A percentile compares a stretch with the other conserved stretches of the same genome.
phyloP scores from a whole-genome alignment of 2,329 filamentous ascomycete genomes.

The Diaporthe aspalathi region DNA sequence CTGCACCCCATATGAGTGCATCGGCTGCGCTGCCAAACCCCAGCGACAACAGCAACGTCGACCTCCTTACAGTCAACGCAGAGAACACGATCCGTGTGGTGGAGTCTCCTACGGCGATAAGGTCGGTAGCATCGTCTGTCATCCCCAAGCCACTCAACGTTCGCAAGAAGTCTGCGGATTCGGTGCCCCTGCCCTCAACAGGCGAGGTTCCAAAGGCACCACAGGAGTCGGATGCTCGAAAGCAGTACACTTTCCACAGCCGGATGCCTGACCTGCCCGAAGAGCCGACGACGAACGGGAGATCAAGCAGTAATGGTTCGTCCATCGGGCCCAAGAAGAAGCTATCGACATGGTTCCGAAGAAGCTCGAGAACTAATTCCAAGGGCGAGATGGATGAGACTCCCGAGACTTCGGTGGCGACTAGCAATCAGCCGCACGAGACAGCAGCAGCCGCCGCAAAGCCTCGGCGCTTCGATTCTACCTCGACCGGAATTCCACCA shows the following conservation, averaged over 20 bases:
- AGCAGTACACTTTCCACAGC: conserved; percentile 42
- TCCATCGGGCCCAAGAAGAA: conserved; percentile 51
- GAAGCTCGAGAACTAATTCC: conserved; percentile 48
- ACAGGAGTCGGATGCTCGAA: conserved; percentile 42
- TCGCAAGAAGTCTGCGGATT: conserved; percentile 50
- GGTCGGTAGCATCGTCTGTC: conserved; percentile 48
- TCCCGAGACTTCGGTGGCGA: conserved; percentile 15
- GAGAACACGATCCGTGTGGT: conserved; percentile 68
- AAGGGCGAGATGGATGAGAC: conserved; percentile 49
- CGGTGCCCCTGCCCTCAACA: too few species aligned
- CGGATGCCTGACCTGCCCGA: conserved; percentile 40
- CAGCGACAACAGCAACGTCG: conserved; percentile 53
- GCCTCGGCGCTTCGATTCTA: conserved; percentile 39
- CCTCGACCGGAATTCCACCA: conserved; percentile 39
- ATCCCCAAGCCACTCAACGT: conserved; percentile 55
- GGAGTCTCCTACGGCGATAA: conserved; percentile 57
- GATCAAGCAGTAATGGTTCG: conserved; percentile 41
- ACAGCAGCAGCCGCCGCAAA: neutral
- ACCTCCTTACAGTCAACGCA: conserved; percentile 56
- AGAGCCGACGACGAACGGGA: conserved; percentile 37
- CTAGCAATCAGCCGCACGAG: conserved; percentile 16
- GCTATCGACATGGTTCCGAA: conserved; percentile 64
- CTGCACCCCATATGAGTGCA: conserved; percentile 53
- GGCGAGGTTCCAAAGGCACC: neutral
- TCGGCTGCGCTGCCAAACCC: conserved; percentile 36